A percentile compares a stretch with the other conserved stretches of the same genome.
Evolutionary conservation across 2,329 filamentous ascomycete species (phyloP).

Genomic region (Colletotrichum gigasporum): DNA sequence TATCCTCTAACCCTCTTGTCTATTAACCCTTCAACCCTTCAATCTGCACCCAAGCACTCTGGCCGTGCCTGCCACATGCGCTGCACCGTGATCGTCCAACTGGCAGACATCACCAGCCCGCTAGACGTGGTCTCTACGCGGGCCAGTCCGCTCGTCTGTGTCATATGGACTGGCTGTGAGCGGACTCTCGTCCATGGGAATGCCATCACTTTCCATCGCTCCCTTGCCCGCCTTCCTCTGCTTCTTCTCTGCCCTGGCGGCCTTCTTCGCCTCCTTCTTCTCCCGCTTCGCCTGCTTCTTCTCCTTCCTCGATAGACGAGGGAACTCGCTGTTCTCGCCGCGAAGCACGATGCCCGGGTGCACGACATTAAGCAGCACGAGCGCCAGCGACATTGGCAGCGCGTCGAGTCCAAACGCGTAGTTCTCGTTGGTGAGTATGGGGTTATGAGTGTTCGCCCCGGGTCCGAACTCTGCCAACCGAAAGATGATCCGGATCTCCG

Average conservation of each 20-base stretch:
- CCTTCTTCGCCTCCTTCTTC: constrained; percentile 39
- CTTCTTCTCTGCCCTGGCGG: constrained; percentile 4
- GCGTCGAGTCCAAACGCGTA: constrained; percentile 64
- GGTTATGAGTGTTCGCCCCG: constrained; percentile 52
- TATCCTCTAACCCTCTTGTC: neutral
- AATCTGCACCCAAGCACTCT: no score
- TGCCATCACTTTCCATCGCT: neutral
- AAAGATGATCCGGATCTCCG: constrained; percentile 66
- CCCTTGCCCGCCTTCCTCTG: neutral
- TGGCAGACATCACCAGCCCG: neutral
- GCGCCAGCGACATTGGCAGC: constrained; percentile 63
- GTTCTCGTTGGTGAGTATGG: constrained; percentile 57
- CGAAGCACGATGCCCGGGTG: constrained; percentile 59
- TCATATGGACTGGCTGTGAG: neutral
- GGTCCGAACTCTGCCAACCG: constrained; percentile 65
- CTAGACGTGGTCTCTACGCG: neutral
- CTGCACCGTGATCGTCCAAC: neutral
- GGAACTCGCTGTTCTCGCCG: constrained; percentile 57
- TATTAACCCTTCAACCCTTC: no score
- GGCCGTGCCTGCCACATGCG: no score
- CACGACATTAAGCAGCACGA: constrained; percentile 49
- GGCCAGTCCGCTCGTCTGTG: neutral
- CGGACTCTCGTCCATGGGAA: neutral
- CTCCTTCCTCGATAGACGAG: constrained; percentile 49
- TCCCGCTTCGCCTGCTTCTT: constrained; percentile 53